These are phyloP conservation scores for Diphasiastrum complanatum DNA, from an alignment of 83 land plant species.

Conservation along the genomic window DNA sequence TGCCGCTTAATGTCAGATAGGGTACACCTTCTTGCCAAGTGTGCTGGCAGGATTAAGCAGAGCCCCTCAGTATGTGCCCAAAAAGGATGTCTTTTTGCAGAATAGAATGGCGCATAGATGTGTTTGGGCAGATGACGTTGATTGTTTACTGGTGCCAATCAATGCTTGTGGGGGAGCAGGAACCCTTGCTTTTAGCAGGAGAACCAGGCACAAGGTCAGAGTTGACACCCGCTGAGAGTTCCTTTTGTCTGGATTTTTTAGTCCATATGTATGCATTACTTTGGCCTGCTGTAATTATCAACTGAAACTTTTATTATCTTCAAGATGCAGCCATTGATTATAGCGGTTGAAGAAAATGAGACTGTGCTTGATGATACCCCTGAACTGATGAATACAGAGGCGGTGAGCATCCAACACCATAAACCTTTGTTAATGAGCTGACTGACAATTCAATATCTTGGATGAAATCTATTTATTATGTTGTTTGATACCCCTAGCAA, in stretches of 20 bases:
- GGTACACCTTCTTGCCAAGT: slow-evolving; percentile 87
- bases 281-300: too few relatives aligned
- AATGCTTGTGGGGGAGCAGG: slow-evolving; percentile 92
- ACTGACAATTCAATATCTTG: too few relatives aligned
- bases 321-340: slow-evolving; percentile 55
- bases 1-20: too few relatives aligned
- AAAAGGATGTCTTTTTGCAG: slow-evolving; percentile 9
- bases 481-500: too few relatives aligned
- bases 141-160: slow-evolving; percentile 70
- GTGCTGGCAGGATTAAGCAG: slow-evolving; percentile 88
- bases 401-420: slow-evolving; percentile 30
- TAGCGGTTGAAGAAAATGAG: slow-evolving; percentile 82
- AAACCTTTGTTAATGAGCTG: too few relatives aligned
- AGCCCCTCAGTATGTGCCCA: slow-evolving; percentile 73
- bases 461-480: too few relatives aligned
- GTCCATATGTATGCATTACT: too few relatives aligned
- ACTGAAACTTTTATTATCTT: slow-evolving; percentile 5
- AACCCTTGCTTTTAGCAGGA: slow-evolving; percentile 68
- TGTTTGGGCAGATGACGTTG: slow-evolving; percentile 73
- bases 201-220: slow-evolving; percentile 45
- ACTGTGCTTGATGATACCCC: slow-evolving; percentile 87
- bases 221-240: neutral
- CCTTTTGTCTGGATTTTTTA: neutral
- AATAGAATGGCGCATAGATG: slow-evolving; percentile 23
- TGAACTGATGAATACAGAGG: slow-evolving; percentile 62